These are phyloP conservation scores for Wickerhamomyces alni DNA, from an alignment of 805 yeast genomes.

Conservation along the genomic window DNA sequence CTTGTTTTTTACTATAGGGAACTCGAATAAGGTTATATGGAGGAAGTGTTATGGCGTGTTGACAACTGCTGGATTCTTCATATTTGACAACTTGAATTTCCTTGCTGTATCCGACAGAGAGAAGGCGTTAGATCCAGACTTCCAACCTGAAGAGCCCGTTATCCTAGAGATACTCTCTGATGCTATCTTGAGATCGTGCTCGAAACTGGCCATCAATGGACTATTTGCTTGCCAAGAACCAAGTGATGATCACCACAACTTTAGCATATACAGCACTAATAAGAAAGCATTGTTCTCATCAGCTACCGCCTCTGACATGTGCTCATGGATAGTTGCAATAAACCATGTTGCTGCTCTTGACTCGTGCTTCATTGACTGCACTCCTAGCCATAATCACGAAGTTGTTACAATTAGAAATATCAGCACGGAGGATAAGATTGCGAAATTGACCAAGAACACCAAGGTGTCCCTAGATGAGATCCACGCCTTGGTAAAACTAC, in stretches of 20 bases:
- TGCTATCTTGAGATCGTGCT: conserved; percentile 22
- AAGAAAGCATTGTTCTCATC: conserved; percentile 38
- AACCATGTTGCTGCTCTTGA: conserved; percentile 46
- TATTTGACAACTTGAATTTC: conserved; percentile 35
- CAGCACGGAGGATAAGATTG: conserved; percentile 27
- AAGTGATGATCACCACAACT: conserved; percentile 19
- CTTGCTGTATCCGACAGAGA: conserved; percentile 25
- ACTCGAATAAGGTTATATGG: conserved; percentile 29
- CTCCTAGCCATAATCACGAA: conserved; percentile 14
- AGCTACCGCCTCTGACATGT: conserved; percentile 36
- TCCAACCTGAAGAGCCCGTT: conserved; percentile 21
- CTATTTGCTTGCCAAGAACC: conserved; percentile 31
- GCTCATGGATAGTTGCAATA: conserved; percentile 55
- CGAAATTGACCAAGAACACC: conserved; percentile 29
- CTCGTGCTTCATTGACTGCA: conserved; percentile 26
- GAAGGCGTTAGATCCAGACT: conserved; percentile 16
- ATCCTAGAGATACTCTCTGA: conserved; percentile 26
- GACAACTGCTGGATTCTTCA: conserved; percentile 43
- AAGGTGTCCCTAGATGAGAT: conserved; percentile 31
- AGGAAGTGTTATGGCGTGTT: conserved; percentile 40
- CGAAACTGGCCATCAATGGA: conserved; percentile 30
- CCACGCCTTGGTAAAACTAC: conserved; percentile 28
- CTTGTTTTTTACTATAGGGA: conserved; percentile 27
- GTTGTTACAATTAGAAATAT: conserved; percentile 21
- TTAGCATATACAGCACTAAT: conserved; percentile 34